Evolutionary conservation across 2,329 filamentous ascomycete species (phyloP).

Genomic region (Ophiostoma ips): DNA sequence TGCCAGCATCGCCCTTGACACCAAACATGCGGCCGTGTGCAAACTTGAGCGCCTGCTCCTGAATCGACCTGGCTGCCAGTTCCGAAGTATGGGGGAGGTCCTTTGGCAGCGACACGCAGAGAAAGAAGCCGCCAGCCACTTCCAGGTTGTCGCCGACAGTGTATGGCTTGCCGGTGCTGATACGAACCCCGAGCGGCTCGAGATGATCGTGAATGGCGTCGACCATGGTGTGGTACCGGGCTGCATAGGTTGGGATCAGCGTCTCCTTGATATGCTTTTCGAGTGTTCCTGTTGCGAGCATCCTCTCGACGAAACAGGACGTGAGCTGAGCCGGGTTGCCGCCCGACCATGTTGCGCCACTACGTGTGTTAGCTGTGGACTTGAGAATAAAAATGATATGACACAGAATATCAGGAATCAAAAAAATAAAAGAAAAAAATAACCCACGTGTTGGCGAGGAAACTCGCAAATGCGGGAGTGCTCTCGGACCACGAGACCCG

Average conservation of each 20-base stretch:
- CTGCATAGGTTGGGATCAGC: slow-evolving; percentile 19
- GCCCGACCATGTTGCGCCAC: slow-evolving; percentile 18
- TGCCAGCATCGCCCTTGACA: slow-evolving; percentile 21
- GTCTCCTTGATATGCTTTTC: slow-evolving; percentile 36
- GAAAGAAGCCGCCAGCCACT: slow-evolving; percentile 48
- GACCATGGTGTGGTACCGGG: slow-evolving; percentile 7
- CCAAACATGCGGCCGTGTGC: slow-evolving; percentile 44
- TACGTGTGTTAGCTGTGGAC: background rate
- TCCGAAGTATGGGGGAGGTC: slow-evolving; percentile 12
- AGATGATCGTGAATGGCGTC: slow-evolving; percentile 5
- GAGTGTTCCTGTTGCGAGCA: slow-evolving; percentile 37
- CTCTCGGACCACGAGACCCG: slow-evolving; percentile 21
- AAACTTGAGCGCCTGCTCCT: slow-evolving; percentile 40
- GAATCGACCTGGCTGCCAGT: slow-evolving; percentile 29
- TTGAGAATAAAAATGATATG: no score
- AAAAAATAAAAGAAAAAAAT: background rate
- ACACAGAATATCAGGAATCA: no score
- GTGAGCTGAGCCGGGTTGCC: slow-evolving; percentile 19
- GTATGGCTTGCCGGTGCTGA: slow-evolving; percentile 4
- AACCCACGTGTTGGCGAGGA: slow-evolving; percentile 27
- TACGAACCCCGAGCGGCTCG: slow-evolving; percentile 3
- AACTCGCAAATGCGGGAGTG: slow-evolving; percentile 40
- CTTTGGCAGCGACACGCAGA: slow-evolving; percentile 42
- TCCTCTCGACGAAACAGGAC: slow-evolving; percentile 26
- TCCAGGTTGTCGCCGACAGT: slow-evolving; percentile 1